These are phyloP conservation scores for Apiotrichum mycotoxinovorans DNA, from an alignment of 1,284 basidiomycete species.

Conservation along the genomic window DNA sequence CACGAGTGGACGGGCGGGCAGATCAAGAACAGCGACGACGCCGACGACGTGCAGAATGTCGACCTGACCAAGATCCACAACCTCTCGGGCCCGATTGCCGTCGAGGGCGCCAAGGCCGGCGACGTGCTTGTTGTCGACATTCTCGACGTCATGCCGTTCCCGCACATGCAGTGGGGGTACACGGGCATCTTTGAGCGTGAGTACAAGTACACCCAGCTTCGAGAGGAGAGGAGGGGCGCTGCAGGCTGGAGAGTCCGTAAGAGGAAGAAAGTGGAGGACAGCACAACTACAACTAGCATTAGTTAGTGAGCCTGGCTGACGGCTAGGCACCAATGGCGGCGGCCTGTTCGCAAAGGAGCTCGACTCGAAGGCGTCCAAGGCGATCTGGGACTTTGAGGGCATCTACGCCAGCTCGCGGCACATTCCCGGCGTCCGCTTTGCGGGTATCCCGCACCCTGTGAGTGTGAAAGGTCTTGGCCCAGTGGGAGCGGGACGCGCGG, in stretches of 20 bases:
- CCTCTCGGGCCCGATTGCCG: constrained; percentile 67
- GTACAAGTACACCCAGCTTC: neutral
- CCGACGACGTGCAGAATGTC: constrained; percentile 21
- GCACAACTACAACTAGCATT: too few relatives aligned
- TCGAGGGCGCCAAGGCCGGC: constrained; percentile 71
- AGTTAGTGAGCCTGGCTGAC: too few relatives aligned
- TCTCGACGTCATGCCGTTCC: constrained; percentile 61
- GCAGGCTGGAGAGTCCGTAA: too few relatives aligned
- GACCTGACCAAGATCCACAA: constrained; percentile 54
- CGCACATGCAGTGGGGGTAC: constrained; percentile 77
- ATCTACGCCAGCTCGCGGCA: constrained; percentile 67
- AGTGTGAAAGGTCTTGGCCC: too few relatives aligned
- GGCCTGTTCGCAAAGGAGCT: constrained; percentile 11
- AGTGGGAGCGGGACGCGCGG: too few relatives aligned
- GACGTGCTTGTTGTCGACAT: constrained; percentile 61
- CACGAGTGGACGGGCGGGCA: constrained; percentile 70
- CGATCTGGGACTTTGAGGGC: constrained; percentile 72
- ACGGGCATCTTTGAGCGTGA: constrained; percentile 53
- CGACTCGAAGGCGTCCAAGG: constrained; percentile 63
- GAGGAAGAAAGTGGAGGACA: neutral
- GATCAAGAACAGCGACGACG: constrained; percentile 66
- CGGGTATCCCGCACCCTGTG: constrained; percentile 68
- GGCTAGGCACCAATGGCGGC: constrained; percentile 11
- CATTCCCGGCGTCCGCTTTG: constrained; percentile 73
- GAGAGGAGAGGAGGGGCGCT: too few relatives aligned